These are phyloP conservation scores for Scedosporium dehoogii DNA, from an alignment of 2,329 filamentous ascomycete species.

Conservation along the genomic window DNA sequence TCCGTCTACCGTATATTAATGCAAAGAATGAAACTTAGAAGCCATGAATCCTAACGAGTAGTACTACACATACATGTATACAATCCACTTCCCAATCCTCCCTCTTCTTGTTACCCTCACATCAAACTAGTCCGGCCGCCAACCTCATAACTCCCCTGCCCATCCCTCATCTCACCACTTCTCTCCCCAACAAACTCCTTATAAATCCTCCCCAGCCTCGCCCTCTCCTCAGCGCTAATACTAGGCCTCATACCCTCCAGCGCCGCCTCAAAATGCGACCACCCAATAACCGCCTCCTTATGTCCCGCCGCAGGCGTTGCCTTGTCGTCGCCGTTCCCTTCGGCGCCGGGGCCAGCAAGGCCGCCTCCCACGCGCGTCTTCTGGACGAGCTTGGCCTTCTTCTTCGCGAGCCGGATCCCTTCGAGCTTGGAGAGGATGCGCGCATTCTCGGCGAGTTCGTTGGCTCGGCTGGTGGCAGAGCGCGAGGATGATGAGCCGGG, in stretches of 20 bases:
- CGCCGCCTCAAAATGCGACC: conserved; percentile 73
- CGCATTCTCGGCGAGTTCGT: conserved; percentile 62
- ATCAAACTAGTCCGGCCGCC: conserved; percentile 90
- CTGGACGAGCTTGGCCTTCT: conserved; percentile 27
- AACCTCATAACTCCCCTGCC: conserved; percentile 84
- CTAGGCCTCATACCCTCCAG: conserved; percentile 70
- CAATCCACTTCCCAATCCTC: background rate
- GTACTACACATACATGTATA: background rate
- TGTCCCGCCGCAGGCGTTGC: conserved; percentile 25
- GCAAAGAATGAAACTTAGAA: too few relatives aligned
- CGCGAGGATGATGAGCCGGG: conserved; percentile 22
- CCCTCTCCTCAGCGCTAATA: conserved; percentile 70
- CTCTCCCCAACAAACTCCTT: conserved; percentile 84
- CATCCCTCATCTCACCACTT: conserved; percentile 91
- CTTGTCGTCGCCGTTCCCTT: conserved; percentile 12
- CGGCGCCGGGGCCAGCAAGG: conserved; percentile 8
- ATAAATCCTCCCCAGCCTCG: conserved; percentile 71
- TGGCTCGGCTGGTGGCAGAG: conserved; percentile 35
- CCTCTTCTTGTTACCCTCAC: conserved; percentile 36
- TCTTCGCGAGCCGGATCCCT: conserved; percentile 62
- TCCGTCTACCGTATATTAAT: background rate
- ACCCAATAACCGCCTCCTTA: conserved; percentile 69
- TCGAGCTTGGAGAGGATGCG: conserved; percentile 74
- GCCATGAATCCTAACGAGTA: background rate
- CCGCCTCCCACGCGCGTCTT: conserved; percentile 9